phyloP scores from a whole-genome alignment of 805 yeast species.

The Candida golubevii region DNA sequence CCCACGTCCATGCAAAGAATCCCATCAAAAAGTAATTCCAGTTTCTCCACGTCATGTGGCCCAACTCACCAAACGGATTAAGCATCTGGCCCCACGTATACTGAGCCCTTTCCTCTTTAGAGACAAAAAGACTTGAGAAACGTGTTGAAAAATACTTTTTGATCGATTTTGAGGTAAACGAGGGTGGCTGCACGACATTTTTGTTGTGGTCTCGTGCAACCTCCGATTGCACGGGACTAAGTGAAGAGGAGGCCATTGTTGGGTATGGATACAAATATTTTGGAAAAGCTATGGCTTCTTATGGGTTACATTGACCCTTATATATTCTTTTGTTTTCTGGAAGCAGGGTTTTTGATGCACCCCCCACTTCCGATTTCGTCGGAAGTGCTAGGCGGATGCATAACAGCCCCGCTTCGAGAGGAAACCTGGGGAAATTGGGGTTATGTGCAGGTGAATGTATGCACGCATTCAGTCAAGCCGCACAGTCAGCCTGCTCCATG shows the following conservation, averaged over 20 bases:
- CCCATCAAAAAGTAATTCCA: slow-evolving; percentile 56
- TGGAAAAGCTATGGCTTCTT: too few species aligned
- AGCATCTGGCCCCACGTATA: slow-evolving; percentile 19
- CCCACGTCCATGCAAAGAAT: slow-evolving; percentile 60
- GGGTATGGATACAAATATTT: too few species aligned
- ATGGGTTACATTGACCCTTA: too few species aligned
- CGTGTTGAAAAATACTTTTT: slow-evolving; percentile 40
- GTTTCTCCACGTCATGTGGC: slow-evolving; percentile 21
- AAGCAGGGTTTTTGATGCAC: too few species aligned
- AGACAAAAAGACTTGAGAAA: slow-evolving; percentile 45
- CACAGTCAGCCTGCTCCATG: too few species aligned
- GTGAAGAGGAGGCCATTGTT: slow-evolving; percentile 2
- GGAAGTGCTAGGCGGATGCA: too few species aligned
- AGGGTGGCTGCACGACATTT: slow-evolving; percentile 21
- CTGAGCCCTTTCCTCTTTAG: slow-evolving; percentile 42
- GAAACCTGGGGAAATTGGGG: too few species aligned
- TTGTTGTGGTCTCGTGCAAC: slow-evolving; percentile 1
- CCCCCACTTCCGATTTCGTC: too few species aligned
- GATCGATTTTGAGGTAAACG: slow-evolving; percentile 27
- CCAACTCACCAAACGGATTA: slow-evolving; percentile 40
- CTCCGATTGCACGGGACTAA: slow-evolving; percentile 9
- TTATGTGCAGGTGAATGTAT: too few species aligned
- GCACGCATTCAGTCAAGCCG: too few species aligned
- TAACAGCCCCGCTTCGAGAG: too few species aligned
- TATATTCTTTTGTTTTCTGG: too few species aligned